Base-by-base conservation (phyloP, 768 basidiomycete species). In the Phallus indusiatus region DNA sequence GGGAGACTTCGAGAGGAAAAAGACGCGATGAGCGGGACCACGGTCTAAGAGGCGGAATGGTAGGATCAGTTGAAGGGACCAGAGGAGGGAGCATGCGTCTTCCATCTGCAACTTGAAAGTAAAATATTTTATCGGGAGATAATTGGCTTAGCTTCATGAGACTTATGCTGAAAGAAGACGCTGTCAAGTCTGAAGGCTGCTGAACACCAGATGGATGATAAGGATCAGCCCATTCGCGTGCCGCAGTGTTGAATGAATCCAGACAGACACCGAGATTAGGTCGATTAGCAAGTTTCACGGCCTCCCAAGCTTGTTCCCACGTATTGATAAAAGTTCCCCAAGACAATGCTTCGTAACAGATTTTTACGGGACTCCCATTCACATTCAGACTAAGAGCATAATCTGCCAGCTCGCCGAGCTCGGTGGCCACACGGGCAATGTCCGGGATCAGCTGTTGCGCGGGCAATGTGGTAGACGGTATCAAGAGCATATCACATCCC, bases 91-190 rank as follows among this genome's bases (percentile, higher is more conserved):
- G 10, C 57, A 59, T 59, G 58, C 63, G 60, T 56, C 64, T 48
- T 52, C 69, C 74, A 63, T 76, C 74, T 55, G 74, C 74, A 58
- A 75, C 60, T 53, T 76, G 75, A 62, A 71, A 73, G 54, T 73
- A 66, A 64, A 73, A 76, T 62, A 76, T 73, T 63, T 72, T 73
- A 60, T 70, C 63, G 0, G 66, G 68, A 1, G 74, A 73, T 12
- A 75, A 65, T 20, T 66, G 65, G 5, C 54, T 57, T 21, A 74
- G 66, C 35, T 69, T 64, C 12, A 53, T 56, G 42, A 74, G 65
- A 61, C 71, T 70, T 47, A 62, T 55, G 4, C 65, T 58, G 37
- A 70, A 54, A 2, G 9, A 42, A 11, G n/a, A 42, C 17, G 65
- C 58, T 18, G 56, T 37, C 6, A 64, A 55, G 20, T 61, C 54